phyloP scores from a whole-genome alignment of 768 basidiomycete genomes.

The Boletus sp. region DNA sequence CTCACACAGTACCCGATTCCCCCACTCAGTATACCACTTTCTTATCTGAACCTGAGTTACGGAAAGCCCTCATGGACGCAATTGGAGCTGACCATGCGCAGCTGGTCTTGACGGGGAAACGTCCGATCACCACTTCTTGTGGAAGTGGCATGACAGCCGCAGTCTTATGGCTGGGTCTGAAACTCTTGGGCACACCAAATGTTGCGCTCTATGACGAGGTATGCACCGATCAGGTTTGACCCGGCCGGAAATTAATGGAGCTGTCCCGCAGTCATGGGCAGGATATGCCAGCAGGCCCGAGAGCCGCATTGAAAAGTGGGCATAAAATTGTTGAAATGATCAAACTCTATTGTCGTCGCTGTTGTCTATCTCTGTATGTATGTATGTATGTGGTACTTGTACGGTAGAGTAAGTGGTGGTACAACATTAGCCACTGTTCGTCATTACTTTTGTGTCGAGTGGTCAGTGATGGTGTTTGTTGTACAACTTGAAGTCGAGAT shows the following conservation, averaged over 20 bases:
- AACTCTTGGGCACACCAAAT: slow-evolving; percentile 57
- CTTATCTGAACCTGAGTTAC: slow-evolving; percentile 55
- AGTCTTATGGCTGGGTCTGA: slow-evolving; percentile 89
- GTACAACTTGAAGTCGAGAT: slow-evolving; percentile 15
- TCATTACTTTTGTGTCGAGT: slow-evolving; percentile 12
- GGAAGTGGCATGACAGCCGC: slow-evolving; percentile 99
- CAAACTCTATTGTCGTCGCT: slow-evolving; percentile 1
- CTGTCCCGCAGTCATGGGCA: slow-evolving; percentile 77
- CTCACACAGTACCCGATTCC: slow-evolving; percentile 31
- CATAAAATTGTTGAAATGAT: slow-evolving; percentile 10
- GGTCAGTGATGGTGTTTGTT: slow-evolving; percentile 12
- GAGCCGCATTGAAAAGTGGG: slow-evolving; percentile 65
- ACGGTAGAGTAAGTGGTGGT: slow-evolving; percentile 24
- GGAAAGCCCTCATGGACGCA: slow-evolving; percentile 53
- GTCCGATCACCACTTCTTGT: slow-evolving; percentile 70
- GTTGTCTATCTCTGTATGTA: slow-evolving; percentile 7
- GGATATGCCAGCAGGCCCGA: slow-evolving; percentile 80
- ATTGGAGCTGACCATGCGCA: slow-evolving; percentile 57
- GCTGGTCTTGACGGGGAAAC: slow-evolving; percentile 57
- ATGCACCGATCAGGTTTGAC: slow-evolving; percentile 22
- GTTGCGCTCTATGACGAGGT: slow-evolving; percentile 94
- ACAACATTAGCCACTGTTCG: slow-evolving; percentile 27
- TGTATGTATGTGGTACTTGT: slow-evolving; percentile 16
- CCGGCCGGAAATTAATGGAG: slow-evolving; percentile 17
- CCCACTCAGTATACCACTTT: slow-evolving; percentile 56